phyloP scores from a whole-genome alignment of 176 grass and related monocot genomes.

The Olyra latifolia region DNA sequence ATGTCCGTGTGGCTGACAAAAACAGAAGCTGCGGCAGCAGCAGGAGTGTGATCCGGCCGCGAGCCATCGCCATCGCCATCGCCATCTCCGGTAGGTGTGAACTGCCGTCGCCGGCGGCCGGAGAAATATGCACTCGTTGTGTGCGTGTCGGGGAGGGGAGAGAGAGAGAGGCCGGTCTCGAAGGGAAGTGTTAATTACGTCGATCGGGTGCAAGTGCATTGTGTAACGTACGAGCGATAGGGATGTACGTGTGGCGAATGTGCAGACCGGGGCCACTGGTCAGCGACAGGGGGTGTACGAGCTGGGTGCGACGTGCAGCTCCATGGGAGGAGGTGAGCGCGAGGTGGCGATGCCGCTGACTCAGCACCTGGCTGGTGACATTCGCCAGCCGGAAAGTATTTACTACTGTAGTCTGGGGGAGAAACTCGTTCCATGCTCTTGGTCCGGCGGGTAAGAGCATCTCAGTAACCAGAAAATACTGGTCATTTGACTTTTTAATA shows the following conservation, averaged over 20 bases:
- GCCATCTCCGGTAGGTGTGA: neutral
- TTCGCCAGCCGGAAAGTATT: neutral
- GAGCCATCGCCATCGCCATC: slow-evolving; percentile 29
- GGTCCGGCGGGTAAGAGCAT: no score
- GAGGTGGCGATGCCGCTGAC: slow-evolving; percentile 8
- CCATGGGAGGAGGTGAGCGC: neutral
- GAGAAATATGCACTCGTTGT: neutral
- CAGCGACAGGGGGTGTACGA: neutral
- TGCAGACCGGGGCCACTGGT: neutral
- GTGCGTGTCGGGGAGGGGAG: neutral
- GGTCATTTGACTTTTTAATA: no score
- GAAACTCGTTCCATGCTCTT: neutral
- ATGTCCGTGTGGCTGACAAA: neutral
- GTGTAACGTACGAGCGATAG: slow-evolving; percentile 27
- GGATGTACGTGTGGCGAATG: neutral
- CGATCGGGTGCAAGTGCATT: no score
- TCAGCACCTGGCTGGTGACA: neutral
- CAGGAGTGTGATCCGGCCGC: neutral
- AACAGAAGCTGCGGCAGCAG: neutral
- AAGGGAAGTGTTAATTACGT: slow-evolving; percentile 3
- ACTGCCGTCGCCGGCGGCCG: neutral
- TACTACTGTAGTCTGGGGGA: no score
- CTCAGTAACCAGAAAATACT: no score
- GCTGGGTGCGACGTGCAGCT: neutral
- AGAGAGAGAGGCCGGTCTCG: neutral